Evolutionary conservation across 1,284 basidiomycete genomes (phyloP), one percentile per base, ranked within the genome.

Genomic region (Phlebopus sp.): DNA sequence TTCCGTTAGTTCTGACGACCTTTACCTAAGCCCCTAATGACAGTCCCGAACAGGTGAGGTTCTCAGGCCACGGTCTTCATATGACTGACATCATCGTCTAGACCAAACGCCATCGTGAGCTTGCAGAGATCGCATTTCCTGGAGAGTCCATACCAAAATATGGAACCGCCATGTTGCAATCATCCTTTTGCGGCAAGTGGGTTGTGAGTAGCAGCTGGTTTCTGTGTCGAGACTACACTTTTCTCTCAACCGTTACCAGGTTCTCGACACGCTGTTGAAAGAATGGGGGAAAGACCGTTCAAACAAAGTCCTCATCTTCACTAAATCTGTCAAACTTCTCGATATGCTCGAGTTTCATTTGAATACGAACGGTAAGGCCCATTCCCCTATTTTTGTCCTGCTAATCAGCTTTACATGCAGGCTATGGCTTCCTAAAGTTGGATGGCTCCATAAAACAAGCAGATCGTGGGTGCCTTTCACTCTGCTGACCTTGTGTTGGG

Each of bases 301-400:
- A 1, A 93, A 88, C 66, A 92, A 91, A 60, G 84, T 92, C 19
- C 71, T 93, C 19, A 82, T 93, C 45, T 95, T 95, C 67, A 92
- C 90, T 2, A 90, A 90, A 62, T 87, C 87, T 1, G 81, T 90
- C 49, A 91, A 90, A 60, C 69, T 95, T 14, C 70, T 95, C 17
- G 82, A 86, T 9, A 89, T 91, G 76, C 68, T 95, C 30, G 81
- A 86, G 44, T 84, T 78, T 55, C 83, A 89, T 60, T 72, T 94
- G 14, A 72, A 73, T 17, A 69, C 69, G 6, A 69, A 73, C 56
- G 69, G 86, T 85, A 44, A n/a, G n/a, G n/a, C n/a, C n/a, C 42
- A 69, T 23, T 52, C 8, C 34, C 27, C 11, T 50, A 19, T 27
- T 37, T 23, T 7, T 32, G 4, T 43, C 4, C 14, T 37, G 15